Conservation (phyloP, 2,329 filamentous ascomycete species). For the Phialophora expanda region DNA sequence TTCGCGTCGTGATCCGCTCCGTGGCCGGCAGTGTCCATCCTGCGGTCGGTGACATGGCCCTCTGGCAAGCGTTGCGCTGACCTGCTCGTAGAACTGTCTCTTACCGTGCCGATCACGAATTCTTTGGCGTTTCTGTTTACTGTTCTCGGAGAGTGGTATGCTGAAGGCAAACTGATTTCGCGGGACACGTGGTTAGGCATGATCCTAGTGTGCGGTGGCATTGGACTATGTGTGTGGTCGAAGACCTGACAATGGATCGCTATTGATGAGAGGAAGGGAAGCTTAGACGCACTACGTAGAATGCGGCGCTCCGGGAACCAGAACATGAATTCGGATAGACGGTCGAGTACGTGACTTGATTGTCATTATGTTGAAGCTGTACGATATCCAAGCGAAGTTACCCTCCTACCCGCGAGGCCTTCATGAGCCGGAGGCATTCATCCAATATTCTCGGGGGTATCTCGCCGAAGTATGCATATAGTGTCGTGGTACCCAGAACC, state of each 20-base stretch:
- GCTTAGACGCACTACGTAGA: neutral
- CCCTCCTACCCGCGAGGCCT: neutral
- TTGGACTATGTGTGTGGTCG: conserved; percentile 77
- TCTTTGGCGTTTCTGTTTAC: conserved; percentile 96
- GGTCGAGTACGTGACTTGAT: neutral
- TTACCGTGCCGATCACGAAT: conserved; percentile 94
- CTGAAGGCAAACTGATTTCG: conserved; percentile 87
- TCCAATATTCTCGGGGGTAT: conserved; percentile 13
- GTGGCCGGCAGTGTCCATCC: neutral
- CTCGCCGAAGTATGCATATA: conserved; percentile 14
- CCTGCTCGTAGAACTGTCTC: conserved; percentile 71
- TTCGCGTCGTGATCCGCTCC: neutral
- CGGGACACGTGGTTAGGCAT: conserved; percentile 85
- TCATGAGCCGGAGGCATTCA: neutral
- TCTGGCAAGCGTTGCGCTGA: neutral
- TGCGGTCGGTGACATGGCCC: neutral
- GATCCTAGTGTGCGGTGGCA: conserved; percentile 76
- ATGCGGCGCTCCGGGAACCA: neutral
- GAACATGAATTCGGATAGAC: neutral
- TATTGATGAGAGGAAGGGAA: neutral
- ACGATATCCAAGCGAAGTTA: neutral
- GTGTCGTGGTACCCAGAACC: neutral
- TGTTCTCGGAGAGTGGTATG: conserved; percentile 92
- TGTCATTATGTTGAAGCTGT: neutral
- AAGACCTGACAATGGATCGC: conserved; percentile 43